These are phyloP conservation scores for Monilinia fructicola DNA, from an alignment of 2,329 filamentous ascomycete genomes.

Conservation along the genomic window DNA sequence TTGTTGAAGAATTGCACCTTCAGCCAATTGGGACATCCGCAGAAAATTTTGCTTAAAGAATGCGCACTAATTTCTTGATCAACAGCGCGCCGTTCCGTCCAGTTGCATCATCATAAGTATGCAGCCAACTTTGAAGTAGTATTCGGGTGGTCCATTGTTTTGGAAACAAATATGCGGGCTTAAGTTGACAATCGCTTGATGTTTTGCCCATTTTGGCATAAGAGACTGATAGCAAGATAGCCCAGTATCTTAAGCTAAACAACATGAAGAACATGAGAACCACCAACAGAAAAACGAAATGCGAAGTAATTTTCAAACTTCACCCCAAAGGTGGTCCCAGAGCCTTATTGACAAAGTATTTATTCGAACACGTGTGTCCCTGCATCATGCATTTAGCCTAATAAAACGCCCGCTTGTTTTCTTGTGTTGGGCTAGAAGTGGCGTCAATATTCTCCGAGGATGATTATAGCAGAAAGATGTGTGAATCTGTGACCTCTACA, in stretches of 20 bases:
- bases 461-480: background rate
- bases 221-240: background rate
- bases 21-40: background rate
- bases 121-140: background rate
- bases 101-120: conserved; percentile 8
- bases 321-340: background rate
- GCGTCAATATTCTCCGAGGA: background rate
- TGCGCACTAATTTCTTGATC: background rate
- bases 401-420: background rate
- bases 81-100: background rate
- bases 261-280: background rate
- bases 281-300: background rate
- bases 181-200: background rate
- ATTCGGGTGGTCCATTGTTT: conserved; percentile 9
- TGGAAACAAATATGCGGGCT: background rate
- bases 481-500: background rate
- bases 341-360: background rate
- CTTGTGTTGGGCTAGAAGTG: background rate
- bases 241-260: background rate
- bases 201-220: background rate
- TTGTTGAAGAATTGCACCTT: background rate
- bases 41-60: background rate
- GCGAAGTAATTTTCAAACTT: background rate
- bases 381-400: conserved; percentile 2
- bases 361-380: background rate